phyloP scores from a whole-genome alignment of 2,329 filamentous ascomycete species.

The Fusarium nanum region DNA sequence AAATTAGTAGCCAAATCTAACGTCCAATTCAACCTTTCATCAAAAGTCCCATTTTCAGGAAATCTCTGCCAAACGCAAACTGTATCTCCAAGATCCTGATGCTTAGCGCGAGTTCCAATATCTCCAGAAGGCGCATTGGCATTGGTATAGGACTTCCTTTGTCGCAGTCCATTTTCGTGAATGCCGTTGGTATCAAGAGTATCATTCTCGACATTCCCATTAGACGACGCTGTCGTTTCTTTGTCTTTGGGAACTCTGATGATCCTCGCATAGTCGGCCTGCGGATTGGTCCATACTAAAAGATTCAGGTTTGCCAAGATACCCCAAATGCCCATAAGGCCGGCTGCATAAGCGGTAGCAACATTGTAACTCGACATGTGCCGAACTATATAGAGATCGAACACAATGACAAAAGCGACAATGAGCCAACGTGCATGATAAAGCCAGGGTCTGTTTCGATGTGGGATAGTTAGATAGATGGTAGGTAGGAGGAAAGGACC shows the following conservation, averaged over 20 bases:
- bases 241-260: conserved; percentile 49
- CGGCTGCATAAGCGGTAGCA: conserved; percentile 62
- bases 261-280: conserved; percentile 66
- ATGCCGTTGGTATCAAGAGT: background rate
- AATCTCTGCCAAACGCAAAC: conserved; percentile 72
- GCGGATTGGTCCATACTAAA: conserved; percentile 66
- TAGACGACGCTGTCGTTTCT: background rate
- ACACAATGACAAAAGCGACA: conserved; percentile 55
- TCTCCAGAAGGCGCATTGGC: conserved; percentile 1
- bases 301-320: conserved; percentile 62
- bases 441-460: conserved; percentile 62
- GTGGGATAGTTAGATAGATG: conserved; percentile 68
- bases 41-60: conserved; percentile 61
- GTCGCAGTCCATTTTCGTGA: conserved; percentile 27
- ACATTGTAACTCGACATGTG: conserved; percentile 63
- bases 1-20: conserved; percentile 66
- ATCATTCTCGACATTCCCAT: background rate
- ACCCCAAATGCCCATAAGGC: conserved; percentile 63
- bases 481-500: conserved; percentile 62
- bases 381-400: conserved; percentile 58
- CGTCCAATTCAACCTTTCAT: conserved; percentile 65
- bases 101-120: background rate
- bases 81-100: conserved; percentile 44
- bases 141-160: conserved; percentile 25
- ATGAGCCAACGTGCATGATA: conserved; percentile 63